Base-by-base conservation (phyloP, 192 early-diverging fungal species). In the Umbelopsis vinacea region DNA sequence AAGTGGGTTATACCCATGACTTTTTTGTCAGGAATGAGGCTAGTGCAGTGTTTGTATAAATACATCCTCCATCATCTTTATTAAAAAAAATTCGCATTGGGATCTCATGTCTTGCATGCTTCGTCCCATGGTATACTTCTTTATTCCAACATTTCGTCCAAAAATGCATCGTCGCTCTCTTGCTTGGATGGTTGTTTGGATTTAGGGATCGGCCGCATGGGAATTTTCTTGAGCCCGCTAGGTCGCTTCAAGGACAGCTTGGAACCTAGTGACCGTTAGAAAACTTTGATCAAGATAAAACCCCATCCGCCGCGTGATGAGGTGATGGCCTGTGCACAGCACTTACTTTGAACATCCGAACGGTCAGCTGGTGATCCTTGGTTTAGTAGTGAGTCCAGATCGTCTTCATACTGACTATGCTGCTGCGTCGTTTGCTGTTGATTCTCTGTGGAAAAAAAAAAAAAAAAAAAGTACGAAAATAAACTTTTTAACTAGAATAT, bases 111-210 rank as follows among this genome's bases (percentile, higher is more conserved):
- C 21, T 26, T 54, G 9, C 23, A 54, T 24, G 53, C 3, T 24
- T 26, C 0, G 23, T 26, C 29, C 26, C 53, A 14, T 2, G 2
- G 26, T 24, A 12, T 54, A 24, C 17, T 24, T 12, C 68, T 22
- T 40, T 66, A 79, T 35, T 70, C 66, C 21, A 79, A 52, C 29
- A 79, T 67, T 40, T 79, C 77, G 52, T 79, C 77, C 40, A 79
- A 33, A 53, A 67, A 79, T 9, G 71, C 73, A 47, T 79, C 69
- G 43, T 79, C 77, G 5, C 46, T 66, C 7, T 71, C 50, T 43
- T 52, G 60, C 38, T 26, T 50, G 50, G 6, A 22, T 19, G 37
- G 70, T 68, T 15, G 21, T 29, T 12, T 48, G 11, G 40, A 12
- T 43, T 43, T 19, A 14, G 67, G 47, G 55, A 66, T 70, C n/a